Evolutionary conservation across 148 eudicot genomes (phyloP).

Genomic region (Polygonum aviculare): DNA sequence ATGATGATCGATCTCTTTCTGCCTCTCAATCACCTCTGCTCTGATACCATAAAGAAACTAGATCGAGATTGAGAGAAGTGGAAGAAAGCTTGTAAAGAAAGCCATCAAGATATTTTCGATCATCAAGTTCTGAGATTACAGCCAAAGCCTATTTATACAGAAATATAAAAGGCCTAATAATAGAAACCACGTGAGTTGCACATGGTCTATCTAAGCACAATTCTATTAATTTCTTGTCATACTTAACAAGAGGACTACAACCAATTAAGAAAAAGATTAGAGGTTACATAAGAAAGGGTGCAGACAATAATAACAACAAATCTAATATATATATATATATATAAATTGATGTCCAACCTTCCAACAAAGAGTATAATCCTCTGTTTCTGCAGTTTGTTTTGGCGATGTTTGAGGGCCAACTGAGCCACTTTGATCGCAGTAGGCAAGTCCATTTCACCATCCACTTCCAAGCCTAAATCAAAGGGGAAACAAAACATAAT

Average conservation of each 20-base stretch:
- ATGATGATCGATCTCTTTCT: too few relatives aligned
- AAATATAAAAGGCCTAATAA: too few relatives aligned
- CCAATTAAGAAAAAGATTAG: background rate
- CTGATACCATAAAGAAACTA: too few relatives aligned
- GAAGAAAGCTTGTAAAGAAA: too few relatives aligned
- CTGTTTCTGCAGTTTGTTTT: slow-evolving; percentile 93
- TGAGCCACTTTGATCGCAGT: slow-evolving; percentile 96
- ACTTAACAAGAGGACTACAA: slow-evolving; percentile 79
- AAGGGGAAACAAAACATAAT: slow-evolving; percentile 1
- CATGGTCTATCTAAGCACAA: too few relatives aligned
- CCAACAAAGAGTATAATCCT: slow-evolving; percentile 92
- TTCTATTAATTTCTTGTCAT: slow-evolving; percentile 52
- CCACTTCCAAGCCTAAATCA: slow-evolving; percentile 67
- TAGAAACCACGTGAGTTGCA: too few relatives aligned
- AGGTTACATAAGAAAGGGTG: background rate
- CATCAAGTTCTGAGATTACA: too few relatives aligned
- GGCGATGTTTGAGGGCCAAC: slow-evolving; percentile 96
- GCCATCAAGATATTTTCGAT: too few relatives aligned
- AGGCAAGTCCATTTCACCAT: slow-evolving; percentile 93
- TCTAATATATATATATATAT: background rate
- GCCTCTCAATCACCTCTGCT: too few relatives aligned
- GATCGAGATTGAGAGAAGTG: too few relatives aligned
- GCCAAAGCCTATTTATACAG: too few relatives aligned
- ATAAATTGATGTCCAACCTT: slow-evolving; percentile 28
- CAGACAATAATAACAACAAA: background rate